Conservation (phyloP, 2,329 filamentous ascomycete genomes). For the Arthrobotrys iridis region DNA sequence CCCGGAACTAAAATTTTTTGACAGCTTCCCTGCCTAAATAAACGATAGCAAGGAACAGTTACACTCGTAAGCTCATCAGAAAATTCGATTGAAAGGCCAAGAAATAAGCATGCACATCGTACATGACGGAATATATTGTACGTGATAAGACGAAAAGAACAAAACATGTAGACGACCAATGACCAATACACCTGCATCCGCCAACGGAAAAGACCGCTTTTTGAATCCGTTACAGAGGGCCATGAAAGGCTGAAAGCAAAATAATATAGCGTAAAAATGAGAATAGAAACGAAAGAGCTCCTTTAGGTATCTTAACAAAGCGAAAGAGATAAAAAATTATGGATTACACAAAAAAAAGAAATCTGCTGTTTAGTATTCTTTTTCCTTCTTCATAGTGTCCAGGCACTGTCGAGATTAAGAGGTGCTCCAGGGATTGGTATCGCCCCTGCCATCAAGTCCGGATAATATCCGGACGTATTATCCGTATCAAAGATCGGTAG, state of each 20-base stretch:
- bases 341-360: conserved; percentile 1
- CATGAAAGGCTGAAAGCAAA: conserved; percentile 6
- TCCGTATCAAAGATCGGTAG: conserved; percentile 48
- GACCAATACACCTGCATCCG: conserved; percentile 49
- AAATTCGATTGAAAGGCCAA: background rate
- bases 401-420: conserved; percentile 41
- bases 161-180: conserved; percentile 11
- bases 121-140: conserved; percentile 6
- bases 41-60: background rate
- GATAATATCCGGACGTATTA: conserved; percentile 49
- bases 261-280: conserved; percentile 16
- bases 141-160: background rate
- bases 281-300: conserved; percentile 33
- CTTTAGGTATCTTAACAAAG: conserved; percentile 39
- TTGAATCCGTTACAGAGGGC: conserved; percentile 28
- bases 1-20: background rate
- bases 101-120: background rate
- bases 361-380: background rate
- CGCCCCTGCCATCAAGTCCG: conserved; percentile 42
- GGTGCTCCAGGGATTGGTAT: conserved; percentile 52
- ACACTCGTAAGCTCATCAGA: conserved; percentile 19
- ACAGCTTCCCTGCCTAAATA: conserved; percentile 9
- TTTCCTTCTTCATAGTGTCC: conserved; percentile 27
- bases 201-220: conserved; percentile 44
- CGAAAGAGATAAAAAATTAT: conserved; percentile 1